These are phyloP conservation scores for Lactarius hatsudake DNA, from an alignment of 768 basidiomycete species.

Conservation along the genomic window DNA sequence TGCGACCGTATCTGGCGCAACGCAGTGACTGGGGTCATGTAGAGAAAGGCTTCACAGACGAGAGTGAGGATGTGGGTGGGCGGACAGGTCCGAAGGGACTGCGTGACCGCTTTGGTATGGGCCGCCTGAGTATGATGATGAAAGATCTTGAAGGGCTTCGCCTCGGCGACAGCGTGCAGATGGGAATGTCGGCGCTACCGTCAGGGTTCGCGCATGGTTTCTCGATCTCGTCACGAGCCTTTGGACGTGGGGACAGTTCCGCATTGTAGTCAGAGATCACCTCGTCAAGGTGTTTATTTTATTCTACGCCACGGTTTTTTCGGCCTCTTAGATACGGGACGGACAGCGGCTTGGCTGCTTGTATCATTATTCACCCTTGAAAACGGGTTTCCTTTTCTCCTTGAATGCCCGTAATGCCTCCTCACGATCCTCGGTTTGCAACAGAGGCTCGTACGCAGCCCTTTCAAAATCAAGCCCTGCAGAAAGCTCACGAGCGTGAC, in stretches of 20 bases:
- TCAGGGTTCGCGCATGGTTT: slow-evolving; percentile 54
- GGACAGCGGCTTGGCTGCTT: slow-evolving; percentile 11
- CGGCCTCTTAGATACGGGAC: neutral
- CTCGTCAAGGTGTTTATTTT: neutral
- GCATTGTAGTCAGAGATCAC: neutral
- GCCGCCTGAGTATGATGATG: slow-evolving; percentile 80
- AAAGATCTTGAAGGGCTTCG: slow-evolving; percentile 77
- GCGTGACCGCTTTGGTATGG: slow-evolving; percentile 60
- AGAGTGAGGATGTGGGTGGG: slow-evolving; percentile 40
- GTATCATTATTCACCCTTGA: slow-evolving; percentile 66
- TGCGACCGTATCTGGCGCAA: slow-evolving; percentile 88
- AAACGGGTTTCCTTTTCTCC: slow-evolving; percentile 76
- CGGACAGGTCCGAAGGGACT: slow-evolving; percentile 51
- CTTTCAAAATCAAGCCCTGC: slow-evolving; percentile 90
- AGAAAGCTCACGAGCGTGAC: slow-evolving; percentile 2
- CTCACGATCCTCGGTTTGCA: slow-evolving; percentile 68
- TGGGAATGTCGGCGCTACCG: slow-evolving; percentile 57
- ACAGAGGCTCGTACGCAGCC: slow-evolving; percentile 76
- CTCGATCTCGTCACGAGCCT: slow-evolving; percentile 45
- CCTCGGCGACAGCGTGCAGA: slow-evolving; percentile 49
- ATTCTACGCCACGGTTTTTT: neutral
- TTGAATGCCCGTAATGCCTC: slow-evolving; percentile 87
- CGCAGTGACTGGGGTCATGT: slow-evolving; percentile 90
- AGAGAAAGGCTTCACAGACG: slow-evolving; percentile 65
- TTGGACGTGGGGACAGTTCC: slow-evolving; percentile 31